These are phyloP conservation scores for Salix udensis DNA, from an alignment of 345 rosid genomes.

Conservation along the genomic window DNA sequence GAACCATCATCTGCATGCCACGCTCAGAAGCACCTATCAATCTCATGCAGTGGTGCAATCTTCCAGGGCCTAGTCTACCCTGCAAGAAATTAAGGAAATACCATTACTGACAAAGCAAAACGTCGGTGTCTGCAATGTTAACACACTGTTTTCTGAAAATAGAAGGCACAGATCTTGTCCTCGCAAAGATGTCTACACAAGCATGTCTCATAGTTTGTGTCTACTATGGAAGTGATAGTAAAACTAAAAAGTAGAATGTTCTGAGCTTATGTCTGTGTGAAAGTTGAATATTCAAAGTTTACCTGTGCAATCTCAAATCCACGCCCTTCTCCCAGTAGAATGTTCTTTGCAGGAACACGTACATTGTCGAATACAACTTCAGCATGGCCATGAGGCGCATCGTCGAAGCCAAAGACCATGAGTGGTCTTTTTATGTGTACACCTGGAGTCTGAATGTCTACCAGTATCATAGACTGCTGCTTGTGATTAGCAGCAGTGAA, in stretches of 20 bases:
- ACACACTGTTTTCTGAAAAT: neutral
- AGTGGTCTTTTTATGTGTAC: conserved; percentile 74
- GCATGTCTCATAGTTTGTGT: neutral
- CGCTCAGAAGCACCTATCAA: conserved; percentile 96
- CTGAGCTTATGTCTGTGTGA: neutral
- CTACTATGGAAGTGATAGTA: neutral
- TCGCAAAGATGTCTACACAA: neutral
- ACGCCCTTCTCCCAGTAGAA: conserved; percentile 91
- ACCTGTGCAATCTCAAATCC: conserved; percentile 99
- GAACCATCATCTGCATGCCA: conserved; percentile 89
- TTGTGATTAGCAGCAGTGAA: conserved; percentile 71
- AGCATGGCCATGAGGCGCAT: conserved; percentile 99
- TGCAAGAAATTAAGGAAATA: conserved; percentile 24
- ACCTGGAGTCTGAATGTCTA: conserved; percentile 75
- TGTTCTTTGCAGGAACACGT: conserved; percentile 71
- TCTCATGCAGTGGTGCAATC: conserved; percentile 99
- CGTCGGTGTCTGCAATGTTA: neutral
- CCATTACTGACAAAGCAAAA: neutral
- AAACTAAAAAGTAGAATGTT: neutral
- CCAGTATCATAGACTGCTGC: conserved; percentile 97
- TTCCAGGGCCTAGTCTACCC: conserved; percentile 99
- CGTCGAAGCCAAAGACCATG: conserved; percentile 84
- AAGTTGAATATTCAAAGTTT: neutral
- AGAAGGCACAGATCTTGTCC: neutral
- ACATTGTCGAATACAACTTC: conserved; percentile 77